Evolutionary conservation across 345 rosid genomes (phyloP).

Genomic region (Salix udensis): DNA sequence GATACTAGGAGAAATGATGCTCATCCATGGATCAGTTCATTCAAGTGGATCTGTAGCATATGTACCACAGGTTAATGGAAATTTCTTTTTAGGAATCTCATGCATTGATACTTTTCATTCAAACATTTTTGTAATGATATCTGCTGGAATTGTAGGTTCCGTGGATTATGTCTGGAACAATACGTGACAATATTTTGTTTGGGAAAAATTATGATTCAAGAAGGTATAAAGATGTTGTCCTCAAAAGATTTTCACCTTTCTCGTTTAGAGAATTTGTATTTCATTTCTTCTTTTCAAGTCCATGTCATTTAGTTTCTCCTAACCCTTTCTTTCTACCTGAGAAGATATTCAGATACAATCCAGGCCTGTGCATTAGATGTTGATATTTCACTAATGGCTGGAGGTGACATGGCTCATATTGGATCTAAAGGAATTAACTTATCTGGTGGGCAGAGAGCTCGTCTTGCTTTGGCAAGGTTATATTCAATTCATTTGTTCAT

Average conservation of each 20-base stretch:
- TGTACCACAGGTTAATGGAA: conserved; percentile 74
- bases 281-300: neutral
- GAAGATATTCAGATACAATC: conserved; percentile 61
- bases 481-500: conserved; percentile 5
- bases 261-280: neutral
- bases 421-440: conserved; percentile 89
- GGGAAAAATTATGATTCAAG: conserved; percentile 57
- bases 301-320: neutral
- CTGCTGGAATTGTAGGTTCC: conserved; percentile 56
- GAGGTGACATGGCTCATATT: conserved; percentile 76
- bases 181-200: conserved; percentile 69
- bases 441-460: conserved; percentile 96
- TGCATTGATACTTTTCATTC: conserved; percentile 11
- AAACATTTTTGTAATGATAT: conserved; percentile 16
- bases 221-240: conserved; percentile 42
- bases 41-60: conserved; percentile 63
- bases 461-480: conserved; percentile 92
- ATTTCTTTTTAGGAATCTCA: conserved; percentile 11
- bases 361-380: conserved; percentile 72
- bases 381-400: conserved; percentile 75
- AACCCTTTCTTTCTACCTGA: neutral
- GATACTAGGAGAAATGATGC: conserved; percentile 63
- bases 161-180: conserved; percentile 87
- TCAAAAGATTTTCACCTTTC: neutral
- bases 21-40: conserved; percentile 55